A percentile compares a stretch with the other conserved stretches of the same genome.
Conservation (phyloP, 768 basidiomycete genomes). For the Butyriboletus loyo region DNA sequence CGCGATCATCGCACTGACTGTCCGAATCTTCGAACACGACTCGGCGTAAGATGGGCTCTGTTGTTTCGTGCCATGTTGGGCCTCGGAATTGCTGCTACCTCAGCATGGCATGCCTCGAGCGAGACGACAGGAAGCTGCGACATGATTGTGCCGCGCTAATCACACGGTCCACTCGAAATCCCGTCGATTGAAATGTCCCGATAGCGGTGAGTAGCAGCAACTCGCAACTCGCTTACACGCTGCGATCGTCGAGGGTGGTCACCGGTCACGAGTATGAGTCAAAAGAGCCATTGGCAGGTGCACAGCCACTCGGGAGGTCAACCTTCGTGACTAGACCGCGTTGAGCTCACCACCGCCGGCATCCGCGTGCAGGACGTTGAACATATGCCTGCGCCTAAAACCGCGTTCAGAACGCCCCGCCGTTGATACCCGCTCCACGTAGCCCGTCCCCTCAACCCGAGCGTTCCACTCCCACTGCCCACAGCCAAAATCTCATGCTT, state of each 20-base stretch:
- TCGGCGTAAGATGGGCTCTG: not conserved
- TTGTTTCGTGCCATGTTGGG: not conserved
- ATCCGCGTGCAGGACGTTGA: not conserved
- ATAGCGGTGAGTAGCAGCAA: too few species aligned
- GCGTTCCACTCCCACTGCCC: not conserved
- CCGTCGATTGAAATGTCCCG: too few species aligned
- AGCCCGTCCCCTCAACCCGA: not conserved
- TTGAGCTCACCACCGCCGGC: not conserved
- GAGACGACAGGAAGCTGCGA: too few species aligned
- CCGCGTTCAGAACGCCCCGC: conserved; percentile 1
- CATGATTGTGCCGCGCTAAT: too few species aligned
- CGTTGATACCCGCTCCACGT: not conserved
- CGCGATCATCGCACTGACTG: not conserved
- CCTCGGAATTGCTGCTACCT: too few species aligned
- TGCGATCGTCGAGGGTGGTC: too few species aligned
- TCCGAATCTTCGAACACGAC: not conserved
- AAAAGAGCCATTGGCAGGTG: not conserved
- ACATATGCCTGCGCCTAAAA: conserved; percentile 5
- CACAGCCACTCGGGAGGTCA: conserved; percentile 10
- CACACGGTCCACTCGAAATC: too few species aligned
- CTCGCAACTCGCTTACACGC: too few species aligned
- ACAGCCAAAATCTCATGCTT: not conserved
- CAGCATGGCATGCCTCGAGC: too few species aligned
- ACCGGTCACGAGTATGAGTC: too few species aligned
- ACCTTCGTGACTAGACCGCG: not conserved